Evolutionary conservation across 768 basidiomycete species (phyloP).

Genomic region (Mycena rosella): DNA sequence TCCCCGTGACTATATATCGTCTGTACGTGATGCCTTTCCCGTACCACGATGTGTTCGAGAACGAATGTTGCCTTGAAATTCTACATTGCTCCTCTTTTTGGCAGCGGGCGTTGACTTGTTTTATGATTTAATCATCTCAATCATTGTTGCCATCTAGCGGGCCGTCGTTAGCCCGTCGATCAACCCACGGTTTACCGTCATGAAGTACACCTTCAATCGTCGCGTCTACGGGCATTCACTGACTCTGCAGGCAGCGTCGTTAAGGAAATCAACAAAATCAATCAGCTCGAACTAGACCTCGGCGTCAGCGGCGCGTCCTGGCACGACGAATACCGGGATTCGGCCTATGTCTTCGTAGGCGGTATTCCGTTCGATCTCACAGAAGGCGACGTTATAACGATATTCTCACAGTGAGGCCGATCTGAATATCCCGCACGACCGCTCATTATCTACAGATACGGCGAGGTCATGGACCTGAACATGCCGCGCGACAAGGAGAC

Average conservation of each 20-base stretch:
- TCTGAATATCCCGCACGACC: no score
- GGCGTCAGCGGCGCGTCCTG: slow-evolving; percentile 81
- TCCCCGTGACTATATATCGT: neutral
- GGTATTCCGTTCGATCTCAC: slow-evolving; percentile 91
- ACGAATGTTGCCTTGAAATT: neutral
- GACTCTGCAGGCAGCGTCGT: slow-evolving; percentile 78
- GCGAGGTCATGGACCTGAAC: slow-evolving; percentile 96
- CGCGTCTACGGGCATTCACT: slow-evolving; percentile 22
- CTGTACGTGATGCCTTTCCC: neutral
- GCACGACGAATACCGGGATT: slow-evolving; percentile 99
- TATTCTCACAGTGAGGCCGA: slow-evolving; percentile 94
- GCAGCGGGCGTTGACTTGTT: slow-evolving; percentile 9
- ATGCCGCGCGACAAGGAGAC: slow-evolving; percentile 95
- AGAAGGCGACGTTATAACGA: slow-evolving; percentile 97
- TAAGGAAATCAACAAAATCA: slow-evolving; percentile 93
- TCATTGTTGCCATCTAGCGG: slow-evolving; percentile 3
- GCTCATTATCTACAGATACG: slow-evolving; percentile 70
- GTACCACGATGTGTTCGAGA: neutral
- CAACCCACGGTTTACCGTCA: no score
- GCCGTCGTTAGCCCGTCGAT: no score
- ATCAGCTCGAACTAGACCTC: slow-evolving; percentile 88
- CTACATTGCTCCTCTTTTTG: slow-evolving; percentile 9
- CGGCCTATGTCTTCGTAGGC: slow-evolving; percentile 95
- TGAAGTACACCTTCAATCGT: slow-evolving; percentile 73
- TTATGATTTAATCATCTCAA: neutral